phyloP scores from a whole-genome alignment of 106 monocot species.

The Dioscorea alata region DNA sequence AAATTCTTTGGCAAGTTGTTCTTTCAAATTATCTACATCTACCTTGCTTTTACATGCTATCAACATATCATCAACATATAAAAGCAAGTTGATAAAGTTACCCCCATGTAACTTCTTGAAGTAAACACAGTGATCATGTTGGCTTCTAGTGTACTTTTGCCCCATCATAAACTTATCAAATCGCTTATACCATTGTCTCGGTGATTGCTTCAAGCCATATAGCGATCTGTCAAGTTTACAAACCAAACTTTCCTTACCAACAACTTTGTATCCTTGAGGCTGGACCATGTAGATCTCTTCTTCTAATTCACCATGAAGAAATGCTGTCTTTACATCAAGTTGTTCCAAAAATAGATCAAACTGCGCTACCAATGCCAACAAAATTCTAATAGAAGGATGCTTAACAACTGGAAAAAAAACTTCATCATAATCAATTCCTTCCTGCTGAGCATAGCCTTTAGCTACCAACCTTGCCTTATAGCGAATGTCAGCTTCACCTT shows the following conservation, averaged over 20 bases:
- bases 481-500: not conserved
- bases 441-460: constrained; percentile 3
- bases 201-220: constrained; percentile 10
- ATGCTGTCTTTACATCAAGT: constrained; percentile 11
- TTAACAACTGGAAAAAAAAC: not conserved
- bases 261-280: not conserved
- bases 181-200: not conserved
- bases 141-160: not conserved
- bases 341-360: not conserved
- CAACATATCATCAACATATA: constrained; percentile 7
- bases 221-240: constrained; percentile 1
- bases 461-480: constrained; percentile 4
- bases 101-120: not conserved
- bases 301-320: constrained; percentile 13
- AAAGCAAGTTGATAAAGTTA: not conserved
- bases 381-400: constrained; percentile 1
- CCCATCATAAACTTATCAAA: constrained; percentile 10
- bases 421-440: constrained; percentile 2
- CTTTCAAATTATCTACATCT: not conserved
- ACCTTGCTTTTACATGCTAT: not conserved
- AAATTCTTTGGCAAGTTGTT: not conserved
- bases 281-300: constrained; percentile 13
- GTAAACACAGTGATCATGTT: constrained; percentile 5
- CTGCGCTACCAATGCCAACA: not conserved
- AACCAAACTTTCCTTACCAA: not conserved